phyloP scores from a whole-genome alignment of 2,329 filamentous ascomycete genomes.

The Acephala macrosclerotiorum region DNA sequence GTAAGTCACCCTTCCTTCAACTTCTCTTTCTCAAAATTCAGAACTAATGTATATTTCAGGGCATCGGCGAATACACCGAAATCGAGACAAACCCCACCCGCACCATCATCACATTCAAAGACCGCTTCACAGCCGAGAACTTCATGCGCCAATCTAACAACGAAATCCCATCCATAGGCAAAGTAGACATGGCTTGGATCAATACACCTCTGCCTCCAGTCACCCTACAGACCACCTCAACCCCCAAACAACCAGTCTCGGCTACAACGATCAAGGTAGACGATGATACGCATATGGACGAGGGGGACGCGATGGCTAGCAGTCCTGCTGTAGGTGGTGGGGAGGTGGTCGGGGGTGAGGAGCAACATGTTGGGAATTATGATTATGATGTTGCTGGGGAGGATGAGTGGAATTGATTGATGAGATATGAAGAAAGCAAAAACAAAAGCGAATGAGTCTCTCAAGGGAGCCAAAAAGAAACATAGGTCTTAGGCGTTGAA shows the following conservation, averaged over 20 bases:
- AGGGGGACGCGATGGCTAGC: conserved; percentile 43
- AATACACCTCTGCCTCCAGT: conserved; percentile 41
- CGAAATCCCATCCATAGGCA: conserved; percentile 68
- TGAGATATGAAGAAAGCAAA: conserved; percentile 8
- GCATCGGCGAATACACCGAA: conserved; percentile 67
- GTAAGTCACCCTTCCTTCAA: conserved; percentile 51
- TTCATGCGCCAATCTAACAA: conserved; percentile 63
- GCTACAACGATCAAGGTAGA: conserved; percentile 23
- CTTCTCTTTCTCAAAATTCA: conserved; percentile 3
- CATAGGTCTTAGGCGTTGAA: neutral
- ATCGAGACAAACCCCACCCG: conserved; percentile 56
- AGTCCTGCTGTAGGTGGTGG: conserved; percentile 25
- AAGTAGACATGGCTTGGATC: conserved; percentile 73
- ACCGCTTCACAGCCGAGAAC: conserved; percentile 75
- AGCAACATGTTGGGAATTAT: conserved; percentile 37
- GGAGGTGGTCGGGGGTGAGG: conserved; percentile 29
- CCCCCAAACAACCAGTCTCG: conserved; percentile 12
- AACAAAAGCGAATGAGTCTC: neutral
- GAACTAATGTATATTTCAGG: conserved; percentile 49
- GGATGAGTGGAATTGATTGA: conserved; percentile 44
- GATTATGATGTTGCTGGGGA: conserved; percentile 53
- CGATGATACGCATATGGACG: conserved; percentile 37
- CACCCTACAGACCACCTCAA: conserved; percentile 20
- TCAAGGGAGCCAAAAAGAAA: neutral
- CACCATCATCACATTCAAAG: conserved; percentile 68